Conservation (phyloP, 495 filamentous ascomycete species). For the Lasiosphaeriaceae sp. region DNA sequence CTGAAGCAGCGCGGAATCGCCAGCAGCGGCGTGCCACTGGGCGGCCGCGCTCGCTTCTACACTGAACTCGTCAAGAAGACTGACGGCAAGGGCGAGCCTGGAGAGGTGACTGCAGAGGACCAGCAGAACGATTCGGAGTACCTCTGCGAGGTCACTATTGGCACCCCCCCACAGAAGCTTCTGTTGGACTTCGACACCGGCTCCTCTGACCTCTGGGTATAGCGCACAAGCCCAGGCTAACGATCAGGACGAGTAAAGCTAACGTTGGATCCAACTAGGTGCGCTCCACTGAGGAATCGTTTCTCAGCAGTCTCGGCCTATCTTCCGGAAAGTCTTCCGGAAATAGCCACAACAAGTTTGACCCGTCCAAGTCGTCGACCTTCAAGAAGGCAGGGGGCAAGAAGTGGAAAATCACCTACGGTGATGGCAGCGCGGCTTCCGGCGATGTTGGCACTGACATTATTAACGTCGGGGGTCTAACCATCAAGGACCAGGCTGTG, state of each 20-base stretch:
- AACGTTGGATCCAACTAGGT: constrained; percentile 40
- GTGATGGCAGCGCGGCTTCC: constrained; percentile 67
- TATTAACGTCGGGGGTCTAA: constrained; percentile 64
- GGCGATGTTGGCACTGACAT: constrained; percentile 69
- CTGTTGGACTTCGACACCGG: constrained; percentile 75
- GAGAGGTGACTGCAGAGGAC: constrained; percentile 65
- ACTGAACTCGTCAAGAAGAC: constrained; percentile 51
- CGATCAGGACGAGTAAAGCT: not conserved
- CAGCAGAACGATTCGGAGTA: constrained; percentile 71
- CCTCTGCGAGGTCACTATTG: constrained; percentile 62
- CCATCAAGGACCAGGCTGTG: constrained; percentile 63
- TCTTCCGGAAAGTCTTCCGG: constrained; percentile 22
- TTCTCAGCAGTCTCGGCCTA: too few species aligned
- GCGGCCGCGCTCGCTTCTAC: constrained; percentile 43
- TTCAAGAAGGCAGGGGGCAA: constrained; percentile 49
- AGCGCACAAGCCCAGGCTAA: constrained; percentile 10
- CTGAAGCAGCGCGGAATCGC: constrained; percentile 31
- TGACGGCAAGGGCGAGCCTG: constrained; percentile 27
- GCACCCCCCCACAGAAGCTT: constrained; percentile 63
- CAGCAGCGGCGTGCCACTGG: constrained; percentile 31
- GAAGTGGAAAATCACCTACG: constrained; percentile 70
- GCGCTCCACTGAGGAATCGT: constrained; percentile 54
- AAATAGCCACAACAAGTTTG: constrained; percentile 49
- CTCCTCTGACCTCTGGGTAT: constrained; percentile 74
- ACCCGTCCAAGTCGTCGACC: constrained; percentile 58